Conservation (phyloP, 2,329 filamentous ascomycete species). For the Aschersonia sp. region DNA sequence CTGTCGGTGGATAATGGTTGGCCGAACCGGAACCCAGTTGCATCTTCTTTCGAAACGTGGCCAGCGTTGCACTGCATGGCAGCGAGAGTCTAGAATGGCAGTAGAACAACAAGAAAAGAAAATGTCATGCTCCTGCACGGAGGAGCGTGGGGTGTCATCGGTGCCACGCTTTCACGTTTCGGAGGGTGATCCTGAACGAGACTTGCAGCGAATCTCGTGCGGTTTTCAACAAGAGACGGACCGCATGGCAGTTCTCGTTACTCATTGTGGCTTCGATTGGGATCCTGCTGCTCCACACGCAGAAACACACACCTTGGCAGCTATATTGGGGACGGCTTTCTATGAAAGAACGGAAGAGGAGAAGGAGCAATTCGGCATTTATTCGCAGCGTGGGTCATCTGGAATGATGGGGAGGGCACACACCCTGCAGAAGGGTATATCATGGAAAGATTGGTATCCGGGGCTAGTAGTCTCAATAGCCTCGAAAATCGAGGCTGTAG, state of each 20-base stretch:
- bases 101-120: not conserved
- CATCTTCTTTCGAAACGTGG: conserved; percentile 4
- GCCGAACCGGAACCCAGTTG: too few species aligned
- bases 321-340: not conserved
- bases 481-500: not conserved
- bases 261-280: too few species aligned
- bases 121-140: not conserved
- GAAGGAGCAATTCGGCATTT: not conserved
- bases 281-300: too few species aligned
- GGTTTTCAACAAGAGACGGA: not conserved
- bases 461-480: not conserved
- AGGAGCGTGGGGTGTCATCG: not conserved
- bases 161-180: not conserved
- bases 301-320: too few species aligned
- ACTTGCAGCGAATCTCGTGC: not conserved
- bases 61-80: conserved; percentile 5
- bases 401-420: not conserved
- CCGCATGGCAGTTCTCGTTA: too few species aligned
- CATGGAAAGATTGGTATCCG: not conserved
- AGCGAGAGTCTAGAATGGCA: not conserved
- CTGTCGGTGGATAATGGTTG: not conserved
- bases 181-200: not conserved
- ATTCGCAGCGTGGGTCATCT: not conserved
- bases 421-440: not conserved
- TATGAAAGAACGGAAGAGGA: not conserved